phyloP scores from a whole-genome alignment of 805 yeast genomes.

The Kluyveromyces aestuarii region DNA sequence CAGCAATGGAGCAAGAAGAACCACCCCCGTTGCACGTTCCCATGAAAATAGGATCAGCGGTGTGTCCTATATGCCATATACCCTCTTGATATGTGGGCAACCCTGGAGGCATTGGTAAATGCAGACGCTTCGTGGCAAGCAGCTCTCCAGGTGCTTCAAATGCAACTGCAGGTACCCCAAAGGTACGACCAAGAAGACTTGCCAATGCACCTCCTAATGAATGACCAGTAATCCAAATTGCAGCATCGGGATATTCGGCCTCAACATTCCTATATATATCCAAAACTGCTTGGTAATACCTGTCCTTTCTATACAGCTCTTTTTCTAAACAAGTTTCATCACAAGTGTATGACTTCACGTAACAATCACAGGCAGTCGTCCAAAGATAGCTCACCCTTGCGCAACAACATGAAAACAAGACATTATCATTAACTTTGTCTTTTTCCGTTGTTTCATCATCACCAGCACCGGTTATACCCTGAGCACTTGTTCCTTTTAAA shows the following conservation, averaged over 20 bases:
- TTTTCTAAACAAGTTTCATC: conserved; percentile 78
- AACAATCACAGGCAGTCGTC: conserved; percentile 95
- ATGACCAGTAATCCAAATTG: conserved; percentile 91
- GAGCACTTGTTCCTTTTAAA: conserved; percentile 88
- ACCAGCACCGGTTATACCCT: conserved; percentile 65
- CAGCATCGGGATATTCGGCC: conserved; percentile 53
- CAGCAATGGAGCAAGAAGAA: conserved; percentile 80
- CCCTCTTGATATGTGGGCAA: conserved; percentile 67
- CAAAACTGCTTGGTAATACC: conserved; percentile 73
- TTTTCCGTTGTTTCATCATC: conserved; percentile 68
- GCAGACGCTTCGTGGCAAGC: conserved; percentile 74
- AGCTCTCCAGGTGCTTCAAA: conserved; percentile 92
- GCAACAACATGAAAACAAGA: conserved; percentile 91
- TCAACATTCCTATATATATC: conserved; percentile 71
- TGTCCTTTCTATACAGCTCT: conserved; percentile 63
- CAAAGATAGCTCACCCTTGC: conserved; percentile 86
- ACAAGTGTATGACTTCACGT: conserved; percentile 73
- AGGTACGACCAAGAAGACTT: conserved; percentile 75
- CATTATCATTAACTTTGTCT: conserved; percentile 81
- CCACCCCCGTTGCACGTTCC: conserved; percentile 95
- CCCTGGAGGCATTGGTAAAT: conserved; percentile 91
- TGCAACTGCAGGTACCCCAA: conserved; percentile 81
- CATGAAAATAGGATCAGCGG: conserved; percentile 94
- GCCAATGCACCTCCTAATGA: conserved; percentile 89
- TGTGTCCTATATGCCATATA: conserved; percentile 93